These are phyloP conservation scores for Balakata baccata DNA, from an alignment of 345 rosid genomes.

Conservation along the genomic window DNA sequence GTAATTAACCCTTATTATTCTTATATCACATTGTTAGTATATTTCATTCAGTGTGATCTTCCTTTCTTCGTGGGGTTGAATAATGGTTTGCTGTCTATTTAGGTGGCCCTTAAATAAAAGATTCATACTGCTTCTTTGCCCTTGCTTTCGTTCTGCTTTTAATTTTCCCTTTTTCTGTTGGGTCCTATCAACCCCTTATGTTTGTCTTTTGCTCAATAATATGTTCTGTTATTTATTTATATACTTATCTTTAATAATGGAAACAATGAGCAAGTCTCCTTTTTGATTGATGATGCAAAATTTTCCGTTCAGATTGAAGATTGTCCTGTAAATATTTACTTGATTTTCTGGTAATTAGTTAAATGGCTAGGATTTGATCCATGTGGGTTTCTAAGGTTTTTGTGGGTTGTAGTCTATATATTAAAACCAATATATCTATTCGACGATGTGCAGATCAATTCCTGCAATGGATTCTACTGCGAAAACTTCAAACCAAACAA, in stretches of 20 bases:
- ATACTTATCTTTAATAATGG: too few relatives aligned
- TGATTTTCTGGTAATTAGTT: too few relatives aligned
- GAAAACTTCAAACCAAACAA: constrained; percentile 40
- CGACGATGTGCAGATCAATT: constrained; percentile 25
- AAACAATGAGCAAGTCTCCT: too few relatives aligned
- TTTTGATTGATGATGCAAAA: background rate
- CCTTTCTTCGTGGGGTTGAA: constrained; percentile 14
- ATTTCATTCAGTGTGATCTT: background rate
- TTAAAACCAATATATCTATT: background rate
- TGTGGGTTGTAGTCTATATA: background rate
- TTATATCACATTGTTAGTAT: background rate
- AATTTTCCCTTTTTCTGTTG: background rate
- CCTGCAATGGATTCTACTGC: constrained; percentile 50
- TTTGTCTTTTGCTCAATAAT: background rate
- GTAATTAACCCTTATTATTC: too few relatives aligned
- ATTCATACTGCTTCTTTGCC: background rate
- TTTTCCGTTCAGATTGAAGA: background rate
- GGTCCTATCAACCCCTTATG: constrained; percentile 1
- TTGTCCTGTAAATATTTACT: background rate
- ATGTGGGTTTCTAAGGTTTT: too few relatives aligned
- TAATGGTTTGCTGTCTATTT: constrained; percentile 6
- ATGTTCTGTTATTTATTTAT: background rate
- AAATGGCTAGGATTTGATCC: too few relatives aligned
- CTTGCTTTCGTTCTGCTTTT: background rate
- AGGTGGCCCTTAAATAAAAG: constrained; percentile 15